Evolutionary conservation across 1,284 basidiomycete genomes (phyloP).

Genomic region (Irpex rosettiformis): DNA sequence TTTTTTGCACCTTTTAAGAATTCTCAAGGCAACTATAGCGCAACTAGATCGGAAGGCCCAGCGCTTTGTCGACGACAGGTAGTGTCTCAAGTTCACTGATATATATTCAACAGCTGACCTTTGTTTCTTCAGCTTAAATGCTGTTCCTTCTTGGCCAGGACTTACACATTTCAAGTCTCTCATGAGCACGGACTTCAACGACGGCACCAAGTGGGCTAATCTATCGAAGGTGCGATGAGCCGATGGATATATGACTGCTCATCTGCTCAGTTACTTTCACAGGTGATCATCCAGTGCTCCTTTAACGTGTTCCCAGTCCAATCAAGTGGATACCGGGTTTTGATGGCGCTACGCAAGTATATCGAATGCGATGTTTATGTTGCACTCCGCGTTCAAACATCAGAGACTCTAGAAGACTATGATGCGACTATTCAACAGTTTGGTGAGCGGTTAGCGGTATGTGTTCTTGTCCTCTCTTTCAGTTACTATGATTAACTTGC

Average conservation of each 20-base stretch:
- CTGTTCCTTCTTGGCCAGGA: constrained; percentile 32
- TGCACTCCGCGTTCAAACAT: constrained; percentile 19
- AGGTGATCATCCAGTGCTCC: constrained; percentile 12
- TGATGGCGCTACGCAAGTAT: constrained; percentile 15
- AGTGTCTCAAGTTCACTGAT: background rate
- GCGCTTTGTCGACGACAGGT: background rate
- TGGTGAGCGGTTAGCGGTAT: constrained; percentile 3
- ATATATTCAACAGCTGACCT: background rate
- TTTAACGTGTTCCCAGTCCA: background rate
- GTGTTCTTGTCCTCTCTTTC: background rate
- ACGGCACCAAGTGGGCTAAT: constrained; percentile 35
- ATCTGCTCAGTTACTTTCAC: background rate
- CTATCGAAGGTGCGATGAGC: constrained; percentile 31
- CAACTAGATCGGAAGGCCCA: background rate
- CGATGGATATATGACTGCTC: background rate
- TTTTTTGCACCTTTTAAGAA: constrained; percentile 23
- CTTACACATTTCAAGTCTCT: constrained; percentile 32
- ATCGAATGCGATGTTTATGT: constrained; percentile 17
- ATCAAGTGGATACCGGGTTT: constrained; percentile 12
- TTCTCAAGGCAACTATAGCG: background rate
- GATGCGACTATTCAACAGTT: constrained; percentile 5
- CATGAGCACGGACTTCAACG: constrained; percentile 31
- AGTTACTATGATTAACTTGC: background rate
- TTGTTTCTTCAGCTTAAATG: constrained; percentile 6
- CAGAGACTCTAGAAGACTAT: constrained; percentile 15